A percentile compares a stretch with the other conserved stretches of the same genome.
phyloP scores from a whole-genome alignment of 306 rosid genomes.

The Oxytropis ochrocephala region DNA sequence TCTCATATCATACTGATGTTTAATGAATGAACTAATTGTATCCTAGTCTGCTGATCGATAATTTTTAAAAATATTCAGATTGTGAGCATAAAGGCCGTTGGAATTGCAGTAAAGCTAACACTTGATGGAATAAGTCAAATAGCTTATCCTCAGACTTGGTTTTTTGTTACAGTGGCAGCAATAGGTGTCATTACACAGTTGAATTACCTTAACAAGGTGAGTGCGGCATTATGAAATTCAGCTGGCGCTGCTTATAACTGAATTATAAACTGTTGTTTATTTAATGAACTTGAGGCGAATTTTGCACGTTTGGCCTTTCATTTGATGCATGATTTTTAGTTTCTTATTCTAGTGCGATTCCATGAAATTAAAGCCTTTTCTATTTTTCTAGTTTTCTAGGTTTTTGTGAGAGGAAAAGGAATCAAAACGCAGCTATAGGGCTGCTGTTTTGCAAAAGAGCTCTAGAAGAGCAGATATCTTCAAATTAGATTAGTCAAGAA shows the following conservation, averaged over 20 bases:
- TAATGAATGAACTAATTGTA: neutral
- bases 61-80: conserved; percentile 49
- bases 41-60: neutral
- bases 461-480: neutral
- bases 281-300: neutral
- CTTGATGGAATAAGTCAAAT: conserved; percentile 77
- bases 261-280: neutral
- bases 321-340: neutral
- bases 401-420: neutral
- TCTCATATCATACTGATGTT: conserved; percentile 5
- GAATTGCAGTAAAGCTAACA: conserved; percentile 89
- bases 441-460: neutral
- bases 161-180: conserved; percentile 65
- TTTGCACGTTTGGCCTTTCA: conserved; percentile 5
- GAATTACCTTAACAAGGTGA: conserved; percentile 92
- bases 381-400: neutral
- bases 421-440: neutral
- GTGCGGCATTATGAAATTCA: conserved; percentile 17
- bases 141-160: conserved; percentile 94
- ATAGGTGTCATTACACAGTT: conserved; percentile 83
- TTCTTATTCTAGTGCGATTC: neutral
- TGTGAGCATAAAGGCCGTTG: conserved; percentile 91
- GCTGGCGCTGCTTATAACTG: neutral
- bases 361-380: neutral
- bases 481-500: neutral